Evolutionary conservation across 495 filamentous ascomycete species (phyloP).

Genomic region (Jackrogersella multiformis): DNA sequence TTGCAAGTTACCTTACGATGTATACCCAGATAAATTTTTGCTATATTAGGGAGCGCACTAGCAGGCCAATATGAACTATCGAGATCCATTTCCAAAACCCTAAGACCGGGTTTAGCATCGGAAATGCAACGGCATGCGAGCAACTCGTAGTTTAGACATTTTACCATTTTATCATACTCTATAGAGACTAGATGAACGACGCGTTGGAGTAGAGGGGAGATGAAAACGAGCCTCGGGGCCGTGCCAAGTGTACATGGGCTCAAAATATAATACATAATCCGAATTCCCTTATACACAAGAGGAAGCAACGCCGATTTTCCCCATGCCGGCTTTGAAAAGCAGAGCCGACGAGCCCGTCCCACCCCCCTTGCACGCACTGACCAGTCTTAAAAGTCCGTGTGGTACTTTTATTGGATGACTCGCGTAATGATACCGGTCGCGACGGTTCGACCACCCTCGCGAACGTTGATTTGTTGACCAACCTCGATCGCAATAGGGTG

Average conservation of each 20-base stretch:
- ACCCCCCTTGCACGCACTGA: conserved; percentile 24
- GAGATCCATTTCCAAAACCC: neutral
- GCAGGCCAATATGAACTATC: neutral
- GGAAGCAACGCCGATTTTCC: conserved; percentile 38
- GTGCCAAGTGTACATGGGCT: conserved; percentile 39
- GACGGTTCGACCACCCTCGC: conserved; percentile 93
- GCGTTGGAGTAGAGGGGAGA: conserved; percentile 43
- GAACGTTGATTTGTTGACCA: conserved; percentile 94
- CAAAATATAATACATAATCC: conserved; percentile 37
- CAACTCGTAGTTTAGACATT: neutral
- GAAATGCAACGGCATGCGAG: neutral
- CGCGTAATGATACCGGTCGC: conserved; percentile 91
- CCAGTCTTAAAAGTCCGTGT: conserved; percentile 17
- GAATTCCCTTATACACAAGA: conserved; percentile 42
- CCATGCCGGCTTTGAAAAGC: conserved; percentile 34
- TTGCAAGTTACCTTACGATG: neutral
- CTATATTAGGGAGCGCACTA: neutral
- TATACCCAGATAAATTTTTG: neutral
- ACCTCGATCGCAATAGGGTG: conserved; percentile 84
- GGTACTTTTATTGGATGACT: conserved; percentile 71
- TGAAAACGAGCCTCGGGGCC: conserved; percentile 37
- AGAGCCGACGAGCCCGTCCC: conserved; percentile 37
- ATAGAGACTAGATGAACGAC: conserved; percentile 16
- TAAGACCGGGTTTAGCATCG: neutral
- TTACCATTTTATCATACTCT: conserved; percentile 32